Evolutionary conservation across 306 rosid species (phyloP), one percentile per base, ranked within the genome.

Genomic region (Crotalaria pallida): DNA sequence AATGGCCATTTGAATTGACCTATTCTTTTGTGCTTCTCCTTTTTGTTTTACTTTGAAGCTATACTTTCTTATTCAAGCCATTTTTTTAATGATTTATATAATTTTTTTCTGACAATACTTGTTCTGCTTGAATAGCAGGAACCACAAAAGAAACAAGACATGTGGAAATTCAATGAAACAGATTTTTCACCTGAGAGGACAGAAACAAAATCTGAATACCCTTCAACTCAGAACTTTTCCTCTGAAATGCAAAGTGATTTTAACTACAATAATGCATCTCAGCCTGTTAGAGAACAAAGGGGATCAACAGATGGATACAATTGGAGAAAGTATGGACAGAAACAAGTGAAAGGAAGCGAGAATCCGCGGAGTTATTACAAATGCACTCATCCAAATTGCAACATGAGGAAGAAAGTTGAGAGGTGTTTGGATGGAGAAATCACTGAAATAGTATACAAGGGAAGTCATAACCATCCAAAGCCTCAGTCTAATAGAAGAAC

Each of bases 251-350:
- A 7, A 60, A 78, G 86, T 27, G 71, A 75, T 52, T n/a, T 49
- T 5, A 76, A 69, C 43, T 61, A 43, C 67, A 43, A 38, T 0
- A 84, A 71, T 31, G 31, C 66, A 17, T 65, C 84, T 16, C 89
- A 74, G 5, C 52, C 84, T 41, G 69, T 58, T 11, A 83, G 91
- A 51, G 88, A 86, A 50, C 90, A 91, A 34, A 75, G 55, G 78
- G 83, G 81, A 63, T 69, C 96, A 13, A 88, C 88, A 22, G 99
- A 94, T 36, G 99, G 99, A 16, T 94, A 65, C 71, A 94, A 91
- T 23, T 94, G 99, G 99, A 81, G 97, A 49, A 94, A 94, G 68
- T 94, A 94, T 65, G 99, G 99, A 38, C 99, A 94, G 75, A 94
- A 94, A 70, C 92, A 87, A 63, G 97, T 94, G 67, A 94, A 94